phyloP scores from a whole-genome alignment of 129 eudicot species.

The sunflower (Helianthus annuus) region DNA sequence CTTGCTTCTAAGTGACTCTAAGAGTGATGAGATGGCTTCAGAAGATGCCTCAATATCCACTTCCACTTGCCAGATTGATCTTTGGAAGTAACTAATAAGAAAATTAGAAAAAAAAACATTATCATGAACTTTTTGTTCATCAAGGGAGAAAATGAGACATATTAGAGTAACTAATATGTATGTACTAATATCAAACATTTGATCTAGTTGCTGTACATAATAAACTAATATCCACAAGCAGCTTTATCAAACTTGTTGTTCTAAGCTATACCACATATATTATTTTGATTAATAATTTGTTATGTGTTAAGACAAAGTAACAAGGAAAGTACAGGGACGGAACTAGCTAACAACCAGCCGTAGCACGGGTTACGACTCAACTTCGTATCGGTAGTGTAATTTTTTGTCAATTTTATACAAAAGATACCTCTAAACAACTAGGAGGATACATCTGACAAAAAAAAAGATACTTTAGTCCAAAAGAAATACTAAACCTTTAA shows the following conservation, averaged over 20 bases:
- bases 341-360: too few species aligned
- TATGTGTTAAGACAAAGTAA: conserved; percentile 13
- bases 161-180: conserved; percentile 22
- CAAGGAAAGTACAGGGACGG: neutral
- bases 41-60: conserved; percentile 43
- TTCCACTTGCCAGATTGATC: conserved; percentile 47
- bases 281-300: conserved; percentile 16
- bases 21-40: conserved; percentile 42
- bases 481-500: too few species aligned
- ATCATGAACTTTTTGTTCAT: conserved; percentile 21
- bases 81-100: conserved; percentile 42
- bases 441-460: too few species aligned
- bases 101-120: neutral
- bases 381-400: too few species aligned
- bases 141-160: conserved; percentile 14
- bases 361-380: too few species aligned
- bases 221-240: conserved; percentile 33
- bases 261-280: conserved; percentile 16
- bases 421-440: too few species aligned
- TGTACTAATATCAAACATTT: conserved; percentile 33
- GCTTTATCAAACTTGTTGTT: conserved; percentile 32
- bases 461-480: too few species aligned
- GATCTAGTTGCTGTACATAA: conserved; percentile 40
- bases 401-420: too few species aligned
- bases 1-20: conserved; percentile 43